Evolutionary conservation across 2,329 filamentous ascomycete genomes (phyloP), one percentile per base, ranked within the genome.

Genomic region (Cordyceps javanica): DNA sequence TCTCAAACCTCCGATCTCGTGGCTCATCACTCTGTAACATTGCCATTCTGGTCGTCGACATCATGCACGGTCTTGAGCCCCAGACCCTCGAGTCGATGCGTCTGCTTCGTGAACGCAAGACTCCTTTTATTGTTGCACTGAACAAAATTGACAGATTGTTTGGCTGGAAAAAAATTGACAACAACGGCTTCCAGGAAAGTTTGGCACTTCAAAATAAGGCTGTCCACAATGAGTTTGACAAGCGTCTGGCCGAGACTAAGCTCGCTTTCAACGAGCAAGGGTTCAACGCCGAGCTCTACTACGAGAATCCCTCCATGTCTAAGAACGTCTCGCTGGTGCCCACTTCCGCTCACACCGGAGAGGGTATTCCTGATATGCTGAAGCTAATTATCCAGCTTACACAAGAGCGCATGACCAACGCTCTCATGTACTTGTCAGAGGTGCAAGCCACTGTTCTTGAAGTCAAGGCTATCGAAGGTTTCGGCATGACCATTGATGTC

Each of bases 81-180:
- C 94, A 99, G 75, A 99, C 94, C 16, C 81, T 97, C 32, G 95
- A 99, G 75, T 99, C 94, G 2, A 97, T 99, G 91, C 89, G 86
- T 65, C 78, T 99, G 62, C 85, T 99, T 54, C 85, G 93, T 69
- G 93, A 97, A 67, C 85, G 91, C 67, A 95, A 94, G 76, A 99
- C 94, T 23, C 94, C 94, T 5, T 99, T 99, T 78, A 96, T 99
- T 65, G 95, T 99, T 41, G 95, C 95, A 1, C 81, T 99, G 69
- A 99, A 99, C 87, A 99, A 99, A 81, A 97, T 99, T 65, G 94
- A 99, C 84, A 91, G 94, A 83, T 86, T 99, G 16, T 99, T 97
- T 71, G 91, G 91, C 71, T 99, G 95, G 94, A 96, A 96, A 81
- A 91, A 93, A 78, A 91, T 97, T 61, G 91, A 94, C 68, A 96